These are phyloP conservation scores for Hypoxylon subgilvum DNA, from an alignment of 495 filamentous ascomycete species.

Conservation along the genomic window DNA sequence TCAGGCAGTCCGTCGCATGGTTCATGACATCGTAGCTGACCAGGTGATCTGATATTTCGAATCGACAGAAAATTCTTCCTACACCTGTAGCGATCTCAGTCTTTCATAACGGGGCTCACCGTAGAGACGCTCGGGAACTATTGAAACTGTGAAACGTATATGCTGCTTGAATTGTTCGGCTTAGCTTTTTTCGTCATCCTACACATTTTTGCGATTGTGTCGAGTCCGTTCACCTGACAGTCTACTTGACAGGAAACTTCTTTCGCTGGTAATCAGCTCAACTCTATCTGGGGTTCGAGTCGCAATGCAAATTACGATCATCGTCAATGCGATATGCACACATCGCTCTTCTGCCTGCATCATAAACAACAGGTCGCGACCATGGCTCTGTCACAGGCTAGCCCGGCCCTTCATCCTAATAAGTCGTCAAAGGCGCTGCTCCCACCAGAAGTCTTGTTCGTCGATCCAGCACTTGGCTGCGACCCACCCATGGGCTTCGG, in stretches of 20 bases:
- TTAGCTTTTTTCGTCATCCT: conserved; percentile 18
- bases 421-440: conserved; percentile 52
- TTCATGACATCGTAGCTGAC: neutral
- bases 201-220: conserved; percentile 19
- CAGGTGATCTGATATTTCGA: conserved; percentile 1
- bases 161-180: conserved; percentile 2
- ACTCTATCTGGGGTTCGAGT: neutral
- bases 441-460: conserved; percentile 34
- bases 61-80: neutral
- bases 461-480: conserved; percentile 14
- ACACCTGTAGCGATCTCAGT: neutral
- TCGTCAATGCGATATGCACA: conserved; percentile 20
- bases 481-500: conserved; percentile 42
- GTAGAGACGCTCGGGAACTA: neutral
- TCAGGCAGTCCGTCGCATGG: neutral
- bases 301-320: conserved; percentile 6
- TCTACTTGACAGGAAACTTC: neutral
- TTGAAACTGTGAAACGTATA: neutral
- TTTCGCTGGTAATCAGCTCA: neutral
- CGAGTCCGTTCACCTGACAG: conserved; percentile 8
- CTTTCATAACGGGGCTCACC: neutral
- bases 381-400: neutral
- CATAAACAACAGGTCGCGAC: neutral
- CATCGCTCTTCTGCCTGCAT: conserved; percentile 1
- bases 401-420: conserved; percentile 44